Evolutionary conservation across 257 asterid genomes (phyloP).

Genomic region (Misopates orontium): DNA sequence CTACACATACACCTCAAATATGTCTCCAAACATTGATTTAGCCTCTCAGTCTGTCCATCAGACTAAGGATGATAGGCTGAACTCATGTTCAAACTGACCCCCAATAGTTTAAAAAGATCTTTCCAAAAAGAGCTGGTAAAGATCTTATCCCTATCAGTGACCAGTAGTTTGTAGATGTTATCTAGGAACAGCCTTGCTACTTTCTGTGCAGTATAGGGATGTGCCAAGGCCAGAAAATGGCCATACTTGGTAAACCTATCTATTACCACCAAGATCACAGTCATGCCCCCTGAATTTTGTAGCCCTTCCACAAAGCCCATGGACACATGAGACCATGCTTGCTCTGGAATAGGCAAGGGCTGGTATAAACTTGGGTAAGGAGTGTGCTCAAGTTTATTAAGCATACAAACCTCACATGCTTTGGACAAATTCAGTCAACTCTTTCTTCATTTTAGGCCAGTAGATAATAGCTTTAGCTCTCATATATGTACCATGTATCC

Average conservation of each 20-base stretch:
- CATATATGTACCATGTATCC: too few species aligned
- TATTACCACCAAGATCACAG: not conserved
- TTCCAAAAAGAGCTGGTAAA: not conserved
- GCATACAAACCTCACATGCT: not conserved
- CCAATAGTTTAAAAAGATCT: not conserved
- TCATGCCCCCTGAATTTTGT: not conserved
- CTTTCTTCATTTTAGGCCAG: not conserved
- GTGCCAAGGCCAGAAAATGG: not conserved
- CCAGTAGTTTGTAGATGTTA: not conserved
- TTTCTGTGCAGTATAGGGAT: not conserved
- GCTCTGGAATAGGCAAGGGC: not conserved
- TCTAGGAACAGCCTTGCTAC: not conserved
- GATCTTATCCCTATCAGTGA: too few species aligned
- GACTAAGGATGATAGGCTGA: not conserved
- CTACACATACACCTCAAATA: not conserved
- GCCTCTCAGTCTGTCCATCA: not conserved
- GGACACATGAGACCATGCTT: not conserved
- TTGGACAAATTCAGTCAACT: not conserved
- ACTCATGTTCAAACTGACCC: not conserved
- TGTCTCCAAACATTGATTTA: too few species aligned
- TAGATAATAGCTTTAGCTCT: not conserved
- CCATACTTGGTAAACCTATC: too few species aligned
- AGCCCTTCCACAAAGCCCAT: not conserved
- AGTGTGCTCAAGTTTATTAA: not conserved
- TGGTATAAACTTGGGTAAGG: not conserved